A percentile compares a stretch with the other conserved stretches of the same genome.
These are phyloP conservation scores for Pelargonium citronellum DNA, from an alignment of 441 rosid species.

Conservation along the genomic window DNA sequence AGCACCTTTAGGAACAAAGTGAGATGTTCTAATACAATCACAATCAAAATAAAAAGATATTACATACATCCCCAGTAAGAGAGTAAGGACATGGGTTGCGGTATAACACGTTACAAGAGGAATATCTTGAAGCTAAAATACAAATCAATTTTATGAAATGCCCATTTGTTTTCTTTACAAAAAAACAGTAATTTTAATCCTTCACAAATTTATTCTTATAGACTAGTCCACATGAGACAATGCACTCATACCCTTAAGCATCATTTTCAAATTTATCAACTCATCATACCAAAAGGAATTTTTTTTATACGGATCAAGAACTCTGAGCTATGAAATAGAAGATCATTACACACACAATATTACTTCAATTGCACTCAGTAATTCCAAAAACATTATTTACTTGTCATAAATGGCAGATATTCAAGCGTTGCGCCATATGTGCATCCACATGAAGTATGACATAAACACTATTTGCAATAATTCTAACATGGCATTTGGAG, in stretches of 20 bases:
- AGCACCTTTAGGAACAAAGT: background rate
- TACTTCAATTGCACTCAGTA: no score
- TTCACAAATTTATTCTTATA: background rate
- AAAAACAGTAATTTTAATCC: background rate
- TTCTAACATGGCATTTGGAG: no score
- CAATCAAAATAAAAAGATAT: slow-evolving; percentile 1
- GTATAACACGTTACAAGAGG: background rate
- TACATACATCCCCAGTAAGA: background rate
- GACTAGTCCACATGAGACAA: background rate
- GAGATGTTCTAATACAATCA: slow-evolving; percentile 3
- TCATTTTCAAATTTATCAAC: background rate
- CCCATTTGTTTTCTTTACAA: background rate
- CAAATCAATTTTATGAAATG: background rate
- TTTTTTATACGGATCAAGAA: no score
- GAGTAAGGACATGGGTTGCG: background rate
- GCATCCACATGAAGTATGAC: no score
- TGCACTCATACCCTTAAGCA: background rate
- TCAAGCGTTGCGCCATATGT: no score
- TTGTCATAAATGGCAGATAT: no score
- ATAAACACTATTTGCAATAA: no score
- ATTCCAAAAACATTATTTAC: no score
- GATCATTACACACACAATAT: no score
- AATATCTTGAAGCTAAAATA: background rate
- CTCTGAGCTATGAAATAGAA: no score
- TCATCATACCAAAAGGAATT: no score